Percentiles rank a stretch among this genome's conserved stretches.
Evolutionary conservation across 2,329 filamentous ascomycete genomes (phyloP).

Genomic region (Colletotrichum salicis): DNA sequence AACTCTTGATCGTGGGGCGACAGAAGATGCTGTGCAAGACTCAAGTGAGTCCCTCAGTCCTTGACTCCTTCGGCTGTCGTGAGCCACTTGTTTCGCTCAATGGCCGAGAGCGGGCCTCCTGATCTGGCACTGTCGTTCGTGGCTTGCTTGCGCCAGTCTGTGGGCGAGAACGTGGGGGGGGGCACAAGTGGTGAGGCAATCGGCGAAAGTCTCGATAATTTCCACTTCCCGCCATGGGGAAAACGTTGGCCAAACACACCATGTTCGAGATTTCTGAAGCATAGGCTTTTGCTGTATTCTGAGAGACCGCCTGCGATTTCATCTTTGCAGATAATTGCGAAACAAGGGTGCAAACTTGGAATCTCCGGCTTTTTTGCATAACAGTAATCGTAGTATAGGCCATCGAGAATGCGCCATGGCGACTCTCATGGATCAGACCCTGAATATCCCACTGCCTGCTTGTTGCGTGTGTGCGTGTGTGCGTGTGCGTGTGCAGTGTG

Average conservation of each 20-base stretch:
- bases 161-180: not conserved
- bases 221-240: slow-evolving; percentile 6
- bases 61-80: not conserved
- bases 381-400: not conserved
- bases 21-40: slow-evolving; percentile 10
- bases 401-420: not conserved
- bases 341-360: not conserved
- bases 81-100: not conserved
- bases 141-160: slow-evolving; percentile 23
- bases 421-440: not conserved
- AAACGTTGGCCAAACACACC: slow-evolving; percentile 24
- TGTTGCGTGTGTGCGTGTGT: not conserved
- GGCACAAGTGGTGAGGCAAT: slow-evolving; percentile 14
- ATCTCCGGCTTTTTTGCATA: not conserved
- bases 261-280: not conserved
- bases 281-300: not conserved
- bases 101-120: slow-evolving; percentile 19
- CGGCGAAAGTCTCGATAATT: slow-evolving; percentile 22
- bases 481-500: not conserved
- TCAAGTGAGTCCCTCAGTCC: not conserved
- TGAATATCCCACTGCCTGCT: not conserved
- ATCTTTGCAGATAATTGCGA: not conserved
- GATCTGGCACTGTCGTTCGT: slow-evolving; percentile 18
- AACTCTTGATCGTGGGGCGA: slow-evolving; percentile 20
- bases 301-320: not conserved